Evolutionary conservation across 352 stramenopile genomes (phyloP), one percentile per base, ranked within the genome.

Genomic region (Saprolegnia diclina): DNA sequence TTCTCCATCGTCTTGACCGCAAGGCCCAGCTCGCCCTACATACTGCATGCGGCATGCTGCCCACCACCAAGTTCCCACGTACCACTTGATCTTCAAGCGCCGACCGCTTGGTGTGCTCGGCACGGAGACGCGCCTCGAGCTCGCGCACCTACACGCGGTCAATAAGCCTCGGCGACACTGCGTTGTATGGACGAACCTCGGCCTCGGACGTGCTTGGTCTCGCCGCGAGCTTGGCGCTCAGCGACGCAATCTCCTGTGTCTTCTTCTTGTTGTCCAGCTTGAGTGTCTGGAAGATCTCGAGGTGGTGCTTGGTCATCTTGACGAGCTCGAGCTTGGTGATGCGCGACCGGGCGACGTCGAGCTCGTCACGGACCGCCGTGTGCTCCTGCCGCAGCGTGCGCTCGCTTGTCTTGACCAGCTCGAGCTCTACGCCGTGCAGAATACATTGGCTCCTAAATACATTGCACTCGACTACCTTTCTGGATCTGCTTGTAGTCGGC

Each of bases 201-300:
- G 21, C 21, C 48, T 24, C 16, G 10, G 16, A 32, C 55, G 21
- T 44, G 18, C 5, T 63, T 44, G 22, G 13, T n/a, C 7, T 22
- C n/a, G n/a, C 13, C 29, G 11, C 19, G 29, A 22, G 40, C 16
- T 63, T 63, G 26, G 13, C 21, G 55, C 35, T 38, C 13, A 63
- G 35, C 14, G 35, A n/a, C 11, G 35, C 26, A 18, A 64, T 44
- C 29, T 64, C 56, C 6, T 64, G 32, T 2, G 56, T 45, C 22
- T 64, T 64, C 56, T 64, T 64, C n/a, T 64, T 64, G n/a, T 48
- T 64, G 56, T 64, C 37, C 32, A 64, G 56, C 26, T 64, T 64
- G 9, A 64, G 24, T 35, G 46, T 64, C 40, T 64, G 24, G 37
- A 64, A 64, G 32, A 64, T 38, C n/a, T 64, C 56, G 13, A 64